Conservation (phyloP, 177 flowering plant species). For the Tripterygium wilfordii region DNA sequence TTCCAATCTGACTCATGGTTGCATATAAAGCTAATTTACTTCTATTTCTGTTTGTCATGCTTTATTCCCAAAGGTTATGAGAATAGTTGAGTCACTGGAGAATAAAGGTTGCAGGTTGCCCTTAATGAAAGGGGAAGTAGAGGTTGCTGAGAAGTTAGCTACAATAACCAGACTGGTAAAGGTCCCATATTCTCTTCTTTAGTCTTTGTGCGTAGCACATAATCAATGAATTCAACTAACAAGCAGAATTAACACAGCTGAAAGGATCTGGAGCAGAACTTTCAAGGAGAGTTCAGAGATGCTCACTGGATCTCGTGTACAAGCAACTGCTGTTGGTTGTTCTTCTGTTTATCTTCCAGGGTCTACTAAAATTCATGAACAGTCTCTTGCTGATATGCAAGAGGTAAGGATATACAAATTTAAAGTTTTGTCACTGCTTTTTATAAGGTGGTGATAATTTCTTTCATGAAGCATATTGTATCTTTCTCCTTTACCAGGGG, state of each 20-base stretch:
- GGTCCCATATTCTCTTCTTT: not conserved
- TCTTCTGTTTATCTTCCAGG: conserved; percentile 70
- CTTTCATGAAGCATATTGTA: too few species aligned
- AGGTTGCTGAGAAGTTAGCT: conserved; percentile 84
- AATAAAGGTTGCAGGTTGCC: conserved; percentile 86
- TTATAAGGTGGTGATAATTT: too few species aligned
- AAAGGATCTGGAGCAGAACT: too few species aligned
- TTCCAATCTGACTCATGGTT: too few species aligned
- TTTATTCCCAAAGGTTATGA: conserved; percentile 54
- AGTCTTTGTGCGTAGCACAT: too few species aligned
- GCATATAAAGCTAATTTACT: too few species aligned
- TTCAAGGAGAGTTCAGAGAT: conserved; percentile 89
- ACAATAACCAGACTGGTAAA: conserved; percentile 73
- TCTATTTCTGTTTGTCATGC: too few species aligned
- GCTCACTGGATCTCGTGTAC: conserved; percentile 58
- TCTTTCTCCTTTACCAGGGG: too few species aligned
- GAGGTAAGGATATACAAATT: conserved; percentile 80
- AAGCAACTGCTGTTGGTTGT: too few species aligned
- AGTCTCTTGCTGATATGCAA: conserved; percentile 86
- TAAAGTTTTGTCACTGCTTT: too few species aligned
- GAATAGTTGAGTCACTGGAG: conserved; percentile 89
- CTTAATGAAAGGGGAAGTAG: conserved; percentile 77
- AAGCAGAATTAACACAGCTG: conserved; percentile 16
- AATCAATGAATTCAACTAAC: conserved; percentile 10
- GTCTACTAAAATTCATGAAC: conserved; percentile 81